Conservation (phyloP, 176 grass and related monocot species). For the Sorghum bicolor region DNA sequence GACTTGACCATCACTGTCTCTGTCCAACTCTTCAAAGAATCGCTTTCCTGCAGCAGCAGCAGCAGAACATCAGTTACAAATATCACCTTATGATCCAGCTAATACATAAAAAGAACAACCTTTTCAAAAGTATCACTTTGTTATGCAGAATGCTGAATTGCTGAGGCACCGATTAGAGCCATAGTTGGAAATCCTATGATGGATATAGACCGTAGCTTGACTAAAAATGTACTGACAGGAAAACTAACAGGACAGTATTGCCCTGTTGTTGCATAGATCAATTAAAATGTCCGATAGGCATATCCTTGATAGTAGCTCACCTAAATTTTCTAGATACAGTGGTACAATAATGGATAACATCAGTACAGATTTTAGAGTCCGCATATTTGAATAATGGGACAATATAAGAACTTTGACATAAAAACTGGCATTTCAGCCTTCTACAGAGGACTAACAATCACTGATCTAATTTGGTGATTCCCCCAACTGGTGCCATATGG, state of each 20-base stretch:
- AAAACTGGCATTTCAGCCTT: conserved; percentile 7
- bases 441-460: background rate
- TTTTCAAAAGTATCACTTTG: background rate
- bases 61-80: conserved; percentile 8
- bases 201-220: background rate
- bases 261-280: background rate
- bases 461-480: background rate
- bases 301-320: background rate
- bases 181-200: background rate
- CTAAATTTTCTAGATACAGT: background rate
- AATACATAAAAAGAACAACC: background rate
- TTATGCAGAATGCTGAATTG: background rate
- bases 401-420: background rate
- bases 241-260: background rate
- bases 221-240: background rate
- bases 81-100: background rate
- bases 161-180: background rate
- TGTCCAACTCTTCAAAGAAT: conserved; percentile 95
- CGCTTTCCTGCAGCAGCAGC: conserved; percentile 67
- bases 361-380: background rate
- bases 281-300: background rate
- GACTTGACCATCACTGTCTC: conserved; percentile 86
- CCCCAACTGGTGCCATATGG: background rate
- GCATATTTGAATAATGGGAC: background rate
- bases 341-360: background rate